These are phyloP conservation scores for Saturnispora halmiae DNA, from an alignment of 805 yeast species.

Conservation along the genomic window DNA sequence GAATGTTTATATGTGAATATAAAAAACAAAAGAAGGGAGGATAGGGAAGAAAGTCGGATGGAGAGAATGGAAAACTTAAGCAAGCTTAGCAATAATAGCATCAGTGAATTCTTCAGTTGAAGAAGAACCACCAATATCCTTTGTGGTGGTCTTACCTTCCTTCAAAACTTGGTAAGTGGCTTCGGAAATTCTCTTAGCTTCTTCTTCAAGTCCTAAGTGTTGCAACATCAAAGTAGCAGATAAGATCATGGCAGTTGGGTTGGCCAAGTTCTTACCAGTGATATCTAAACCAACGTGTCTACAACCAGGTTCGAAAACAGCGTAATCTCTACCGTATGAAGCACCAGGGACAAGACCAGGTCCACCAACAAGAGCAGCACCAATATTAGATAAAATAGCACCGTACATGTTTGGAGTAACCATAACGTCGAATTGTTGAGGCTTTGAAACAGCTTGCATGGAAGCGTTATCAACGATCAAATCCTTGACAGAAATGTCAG, in stretches of 20 bases:
- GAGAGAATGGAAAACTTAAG: not conserved
- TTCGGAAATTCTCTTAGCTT: slow-evolving; percentile 77
- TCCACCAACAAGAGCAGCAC: slow-evolving; percentile 95
- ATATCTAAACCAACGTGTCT: slow-evolving; percentile 98
- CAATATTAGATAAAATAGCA: slow-evolving; percentile 92
- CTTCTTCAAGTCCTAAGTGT: slow-evolving; percentile 80
- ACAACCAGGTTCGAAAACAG: slow-evolving; percentile 98
- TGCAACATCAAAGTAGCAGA: slow-evolving; percentile 88
- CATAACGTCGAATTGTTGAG: slow-evolving; percentile 96
- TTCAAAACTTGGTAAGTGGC: slow-evolving; percentile 88
- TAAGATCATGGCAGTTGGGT: slow-evolving; percentile 96
- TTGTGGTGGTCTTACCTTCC: slow-evolving; percentile 78
- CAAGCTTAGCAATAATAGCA: slow-evolving; percentile 61
- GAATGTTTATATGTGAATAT: too few relatives aligned
- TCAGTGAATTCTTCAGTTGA: slow-evolving; percentile 91
- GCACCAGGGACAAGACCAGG: slow-evolving; percentile 99
- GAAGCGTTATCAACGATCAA: slow-evolving; percentile 98
- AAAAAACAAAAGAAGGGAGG: too few relatives aligned
- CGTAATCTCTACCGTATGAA: slow-evolving; percentile 94
- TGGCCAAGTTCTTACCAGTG: slow-evolving; percentile 88
- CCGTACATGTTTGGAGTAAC: slow-evolving; percentile 98
- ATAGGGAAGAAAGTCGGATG: too few relatives aligned
- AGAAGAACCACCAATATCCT: slow-evolving; percentile 85
- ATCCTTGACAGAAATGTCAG: slow-evolving; percentile 73
- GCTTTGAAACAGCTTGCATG: slow-evolving; percentile 97